Conservation (phyloP, 2,329 filamentous ascomycete genomes). For the Fusarium goolgardi region DNA sequence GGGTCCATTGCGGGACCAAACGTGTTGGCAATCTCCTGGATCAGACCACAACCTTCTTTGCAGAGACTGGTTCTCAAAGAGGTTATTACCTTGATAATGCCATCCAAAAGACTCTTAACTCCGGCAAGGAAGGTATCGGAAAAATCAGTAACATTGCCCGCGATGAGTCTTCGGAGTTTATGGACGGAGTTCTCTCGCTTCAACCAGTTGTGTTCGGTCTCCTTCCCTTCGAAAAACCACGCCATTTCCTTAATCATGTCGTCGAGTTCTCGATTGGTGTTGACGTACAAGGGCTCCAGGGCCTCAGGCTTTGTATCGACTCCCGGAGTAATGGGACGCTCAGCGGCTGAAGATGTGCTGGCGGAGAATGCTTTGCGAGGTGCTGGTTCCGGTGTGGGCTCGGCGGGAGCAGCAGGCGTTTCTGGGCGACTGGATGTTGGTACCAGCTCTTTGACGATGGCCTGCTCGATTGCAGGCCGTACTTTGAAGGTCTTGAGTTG, state of each 20-base stretch:
- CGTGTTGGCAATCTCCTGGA: constrained; percentile 84
- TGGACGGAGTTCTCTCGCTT: constrained; percentile 83
- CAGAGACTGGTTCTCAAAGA: constrained; percentile 91
- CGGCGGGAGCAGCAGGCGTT: constrained; percentile 53
- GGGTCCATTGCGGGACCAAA: constrained; percentile 84
- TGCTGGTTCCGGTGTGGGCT: constrained; percentile 50
- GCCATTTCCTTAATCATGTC: constrained; percentile 87
- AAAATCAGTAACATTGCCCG: constrained; percentile 87
- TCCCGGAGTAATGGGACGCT: constrained; percentile 70
- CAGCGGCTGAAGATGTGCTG: constrained; percentile 63
- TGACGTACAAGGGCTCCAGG: constrained; percentile 85
- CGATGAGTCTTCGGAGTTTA: constrained; percentile 80
- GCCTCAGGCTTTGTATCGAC: constrained; percentile 73
- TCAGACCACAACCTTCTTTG: constrained; percentile 83
- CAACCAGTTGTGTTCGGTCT: constrained; percentile 92
- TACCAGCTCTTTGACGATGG: constrained; percentile 80
- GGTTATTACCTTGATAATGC: constrained; percentile 85
- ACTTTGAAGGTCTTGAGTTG: constrained; percentile 88
- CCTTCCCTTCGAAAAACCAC: constrained; percentile 83
- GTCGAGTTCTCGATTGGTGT: constrained; percentile 87
- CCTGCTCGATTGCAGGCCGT: constrained; percentile 83
- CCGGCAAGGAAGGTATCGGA: constrained; percentile 75
- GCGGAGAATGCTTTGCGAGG: constrained; percentile 59
- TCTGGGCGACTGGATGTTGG: constrained; percentile 61
- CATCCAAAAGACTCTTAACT: constrained; percentile 82